Evolutionary conservation across 176 grass and related monocot genomes (phyloP).

Genomic region (Musa beccarii): DNA sequence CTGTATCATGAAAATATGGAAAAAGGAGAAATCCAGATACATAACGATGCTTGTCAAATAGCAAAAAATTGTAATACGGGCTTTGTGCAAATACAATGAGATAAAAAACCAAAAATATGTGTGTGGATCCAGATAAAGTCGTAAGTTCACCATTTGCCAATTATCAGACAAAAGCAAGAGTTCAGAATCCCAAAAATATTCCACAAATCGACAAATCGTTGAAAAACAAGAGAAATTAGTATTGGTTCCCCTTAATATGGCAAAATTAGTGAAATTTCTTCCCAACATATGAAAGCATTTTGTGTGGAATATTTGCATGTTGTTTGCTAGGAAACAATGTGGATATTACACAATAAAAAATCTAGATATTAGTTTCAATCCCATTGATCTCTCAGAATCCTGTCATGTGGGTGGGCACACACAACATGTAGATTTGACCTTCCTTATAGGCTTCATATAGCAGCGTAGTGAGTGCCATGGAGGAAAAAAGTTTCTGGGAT

Average conservation of each 20-base stretch:
- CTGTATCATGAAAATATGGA: background rate
- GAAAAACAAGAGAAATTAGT: too few species aligned
- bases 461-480: background rate
- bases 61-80: background rate
- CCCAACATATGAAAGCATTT: too few species aligned
- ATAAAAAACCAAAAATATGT: background rate
- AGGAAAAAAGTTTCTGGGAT: background rate
- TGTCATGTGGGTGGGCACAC: background rate
- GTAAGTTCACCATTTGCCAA: background rate
- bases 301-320: background rate
- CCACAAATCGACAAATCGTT: background rate
- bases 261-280: too few species aligned
- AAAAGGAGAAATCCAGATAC: background rate
- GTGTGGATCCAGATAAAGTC: background rate
- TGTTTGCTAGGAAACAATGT: too few species aligned
- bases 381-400: background rate
- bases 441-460: background rate
- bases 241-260: too few species aligned
- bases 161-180: background rate
- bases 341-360: too few species aligned
- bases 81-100: background rate
- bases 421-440: background rate
- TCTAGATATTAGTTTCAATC: background rate
- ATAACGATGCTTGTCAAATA: background rate
- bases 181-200: background rate